phyloP scores from a whole-genome alignment of 2,329 filamentous ascomycete genomes.

The Fusarium sarcochroum region DNA sequence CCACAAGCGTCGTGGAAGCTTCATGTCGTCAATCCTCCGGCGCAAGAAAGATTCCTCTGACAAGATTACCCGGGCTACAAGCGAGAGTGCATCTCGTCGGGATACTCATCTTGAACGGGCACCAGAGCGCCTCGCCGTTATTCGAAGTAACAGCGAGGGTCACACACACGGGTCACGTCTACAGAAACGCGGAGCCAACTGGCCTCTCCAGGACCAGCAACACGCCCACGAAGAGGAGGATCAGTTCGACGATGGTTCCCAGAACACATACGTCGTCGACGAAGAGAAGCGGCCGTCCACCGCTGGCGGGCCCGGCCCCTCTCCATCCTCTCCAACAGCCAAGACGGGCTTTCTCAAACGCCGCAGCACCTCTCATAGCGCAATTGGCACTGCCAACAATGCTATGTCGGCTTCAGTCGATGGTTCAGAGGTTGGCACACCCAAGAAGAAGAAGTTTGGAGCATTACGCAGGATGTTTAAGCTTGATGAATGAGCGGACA shows the following conservation, averaged over 20 bases:
- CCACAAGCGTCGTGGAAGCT: slow-evolving; percentile 61
- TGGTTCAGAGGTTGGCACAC: slow-evolving; percentile 27
- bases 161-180: slow-evolving; percentile 40
- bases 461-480: slow-evolving; percentile 75
- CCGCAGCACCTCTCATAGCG: slow-evolving; percentile 55
- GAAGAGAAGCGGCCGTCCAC: slow-evolving; percentile 54
- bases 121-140: slow-evolving; percentile 63
- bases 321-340: slow-evolving; percentile 49
- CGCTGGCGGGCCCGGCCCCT: slow-evolving; percentile 49
- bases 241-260: slow-evolving; percentile 43
- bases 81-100: slow-evolving; percentile 71
- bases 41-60: slow-evolving; percentile 68
- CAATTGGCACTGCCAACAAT: slow-evolving; percentile 37
- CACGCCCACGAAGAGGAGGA: slow-evolving; percentile 51
- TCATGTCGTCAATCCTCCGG: slow-evolving; percentile 73
- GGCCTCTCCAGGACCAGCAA: slow-evolving; percentile 54
- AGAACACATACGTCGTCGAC: slow-evolving; percentile 45
- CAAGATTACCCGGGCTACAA: slow-evolving; percentile 67
- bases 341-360: slow-evolving; percentile 54
- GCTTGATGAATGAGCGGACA: slow-evolving; percentile 58
- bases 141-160: slow-evolving; percentile 57
- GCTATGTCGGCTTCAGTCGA: slow-evolving; percentile 21
- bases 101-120: slow-evolving; percentile 75
- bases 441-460: slow-evolving; percentile 77
- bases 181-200: slow-evolving; percentile 51